Conservation (phyloP, 371 early-diverging fungal species). For the Fennellomyces sp. region DNA sequence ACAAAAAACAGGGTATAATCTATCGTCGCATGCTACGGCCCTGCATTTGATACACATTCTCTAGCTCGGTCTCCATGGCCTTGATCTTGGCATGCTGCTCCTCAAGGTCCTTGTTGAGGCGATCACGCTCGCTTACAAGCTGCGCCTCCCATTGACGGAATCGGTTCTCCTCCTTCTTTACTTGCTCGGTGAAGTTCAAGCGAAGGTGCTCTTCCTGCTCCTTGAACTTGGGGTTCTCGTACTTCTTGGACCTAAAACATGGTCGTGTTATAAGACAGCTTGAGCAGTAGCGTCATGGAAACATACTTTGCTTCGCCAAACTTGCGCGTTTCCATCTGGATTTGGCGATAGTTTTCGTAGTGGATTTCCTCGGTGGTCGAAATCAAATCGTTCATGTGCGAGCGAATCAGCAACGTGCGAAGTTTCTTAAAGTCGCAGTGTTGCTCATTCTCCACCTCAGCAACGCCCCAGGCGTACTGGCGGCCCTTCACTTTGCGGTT, state of each 20-base stretch:
- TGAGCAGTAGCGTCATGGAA: background rate
- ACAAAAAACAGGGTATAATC: background rate
- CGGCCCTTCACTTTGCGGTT: conserved; percentile 83
- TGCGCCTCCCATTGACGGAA: conserved; percentile 95
- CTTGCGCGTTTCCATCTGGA: conserved; percentile 82
- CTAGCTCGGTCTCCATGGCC: conserved; percentile 87
- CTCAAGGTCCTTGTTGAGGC: conserved; percentile 96
- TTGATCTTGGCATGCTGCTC: conserved; percentile 92
- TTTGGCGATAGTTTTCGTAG: conserved; percentile 85
- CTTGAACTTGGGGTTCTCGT: conserved; percentile 86
- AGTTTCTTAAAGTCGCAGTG: conserved; percentile 93
- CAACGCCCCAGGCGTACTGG: conserved; percentile 92
- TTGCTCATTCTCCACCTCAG: conserved; percentile 87
- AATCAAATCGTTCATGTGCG: conserved; percentile 93
- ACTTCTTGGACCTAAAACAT: conserved; percentile 55
- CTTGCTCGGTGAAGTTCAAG: conserved; percentile 94
- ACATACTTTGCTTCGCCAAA: conserved; percentile 74
- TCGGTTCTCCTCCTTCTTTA: conserved; percentile 90
- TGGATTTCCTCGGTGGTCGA: conserved; percentile 85
- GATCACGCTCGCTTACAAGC: conserved; percentile 95
- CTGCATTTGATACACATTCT: conserved; percentile 27
- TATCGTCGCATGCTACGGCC: conserved; percentile 12
- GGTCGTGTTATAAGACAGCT: background rate
- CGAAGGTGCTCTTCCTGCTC: conserved; percentile 95
- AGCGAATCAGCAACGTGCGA: conserved; percentile 86